Evolutionary conservation across 2,329 filamentous ascomycete species (phyloP).

Genomic region (Leptographium radiaticola): DNA sequence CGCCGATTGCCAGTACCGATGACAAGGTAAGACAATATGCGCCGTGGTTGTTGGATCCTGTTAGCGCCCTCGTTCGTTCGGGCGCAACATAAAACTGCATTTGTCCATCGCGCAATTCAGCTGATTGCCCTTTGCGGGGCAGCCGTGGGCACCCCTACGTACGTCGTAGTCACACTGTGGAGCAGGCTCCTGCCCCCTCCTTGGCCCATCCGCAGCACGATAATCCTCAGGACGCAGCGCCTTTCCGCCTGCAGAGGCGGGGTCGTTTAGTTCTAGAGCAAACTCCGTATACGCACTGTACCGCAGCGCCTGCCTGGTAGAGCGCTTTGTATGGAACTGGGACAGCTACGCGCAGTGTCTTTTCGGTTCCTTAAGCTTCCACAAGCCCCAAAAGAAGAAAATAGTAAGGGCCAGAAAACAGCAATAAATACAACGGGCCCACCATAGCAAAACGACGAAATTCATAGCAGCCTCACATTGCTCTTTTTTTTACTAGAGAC

Average conservation of each 20-base stretch:
- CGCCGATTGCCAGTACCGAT: not conserved
- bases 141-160: not conserved
- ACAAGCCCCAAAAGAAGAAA: slow-evolving; percentile 5
- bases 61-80: not conserved
- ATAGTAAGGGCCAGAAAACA: slow-evolving; percentile 7
- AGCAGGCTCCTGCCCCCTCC: not conserved
- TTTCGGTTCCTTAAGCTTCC: slow-evolving; percentile 15
- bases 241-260: not conserved
- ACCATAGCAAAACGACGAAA: slow-evolving; percentile 12
- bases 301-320: not conserved
- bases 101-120: not conserved
- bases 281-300: not conserved
- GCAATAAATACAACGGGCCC: slow-evolving; percentile 7
- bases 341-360: slow-evolving; percentile 8
- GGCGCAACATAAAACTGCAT: not conserved
- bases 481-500: not conserved
- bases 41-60: not conserved
- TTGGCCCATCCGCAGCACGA: not conserved
- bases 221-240: not conserved
- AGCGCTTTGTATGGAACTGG: not conserved
- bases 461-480: slow-evolving; percentile 5
- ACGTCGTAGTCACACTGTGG: slow-evolving; percentile 3
- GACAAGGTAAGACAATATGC: not conserved
- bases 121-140: not conserved
- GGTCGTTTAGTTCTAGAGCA: not conserved